A percentile compares a stretch with the other conserved stretches of the same genome.
Evolutionary conservation across 2,329 filamentous ascomycete species (phyloP).

Genomic region (Fusarium sp.): DNA sequence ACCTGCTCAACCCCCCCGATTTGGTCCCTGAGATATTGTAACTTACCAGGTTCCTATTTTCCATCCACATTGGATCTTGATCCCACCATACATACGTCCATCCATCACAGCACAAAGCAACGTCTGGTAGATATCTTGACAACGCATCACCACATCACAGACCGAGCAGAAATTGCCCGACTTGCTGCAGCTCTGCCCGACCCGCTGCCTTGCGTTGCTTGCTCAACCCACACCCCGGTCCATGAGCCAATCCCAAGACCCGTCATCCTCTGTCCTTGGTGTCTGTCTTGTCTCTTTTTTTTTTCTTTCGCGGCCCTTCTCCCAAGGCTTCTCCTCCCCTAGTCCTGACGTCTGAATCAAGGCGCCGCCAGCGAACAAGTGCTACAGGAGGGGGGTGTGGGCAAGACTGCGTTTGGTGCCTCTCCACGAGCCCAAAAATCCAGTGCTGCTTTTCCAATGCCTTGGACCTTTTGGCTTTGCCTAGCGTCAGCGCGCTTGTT

Average conservation of each 20-base stretch:
- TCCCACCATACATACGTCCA: slow-evolving; percentile 37
- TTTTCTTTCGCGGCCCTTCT: slow-evolving; percentile 26
- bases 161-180: slow-evolving; percentile 42
- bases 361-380: slow-evolving; percentile 36
- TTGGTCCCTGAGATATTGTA: slow-evolving; percentile 29
- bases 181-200: slow-evolving; percentile 48
- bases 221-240: slow-evolving; percentile 34
- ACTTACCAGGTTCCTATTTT: slow-evolving; percentile 20
- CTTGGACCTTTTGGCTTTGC: slow-evolving; percentile 38
- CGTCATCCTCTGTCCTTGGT: slow-evolving; percentile 22
- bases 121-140: slow-evolving; percentile 57
- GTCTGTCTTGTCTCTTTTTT: slow-evolving; percentile 34
- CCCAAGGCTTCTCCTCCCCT: neutral
- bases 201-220: slow-evolving; percentile 44
- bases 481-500: slow-evolving; percentile 50
- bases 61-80: slow-evolving; percentile 32
- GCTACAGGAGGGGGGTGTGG: slow-evolving; percentile 41
- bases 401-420: slow-evolving; percentile 31
- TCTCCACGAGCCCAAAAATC: slow-evolving; percentile 40
- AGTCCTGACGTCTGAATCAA: slow-evolving; percentile 27
- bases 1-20: slow-evolving; percentile 31
- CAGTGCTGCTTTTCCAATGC: slow-evolving; percentile 50
- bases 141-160: slow-evolving; percentile 61
- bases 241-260: slow-evolving; percentile 33
- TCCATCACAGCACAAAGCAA: slow-evolving; percentile 42